Percentiles rank a stretch among this genome's conserved stretches.
phyloP scores from a whole-genome alignment of 768 basidiomycete species.

The Naganishia onofrii region DNA sequence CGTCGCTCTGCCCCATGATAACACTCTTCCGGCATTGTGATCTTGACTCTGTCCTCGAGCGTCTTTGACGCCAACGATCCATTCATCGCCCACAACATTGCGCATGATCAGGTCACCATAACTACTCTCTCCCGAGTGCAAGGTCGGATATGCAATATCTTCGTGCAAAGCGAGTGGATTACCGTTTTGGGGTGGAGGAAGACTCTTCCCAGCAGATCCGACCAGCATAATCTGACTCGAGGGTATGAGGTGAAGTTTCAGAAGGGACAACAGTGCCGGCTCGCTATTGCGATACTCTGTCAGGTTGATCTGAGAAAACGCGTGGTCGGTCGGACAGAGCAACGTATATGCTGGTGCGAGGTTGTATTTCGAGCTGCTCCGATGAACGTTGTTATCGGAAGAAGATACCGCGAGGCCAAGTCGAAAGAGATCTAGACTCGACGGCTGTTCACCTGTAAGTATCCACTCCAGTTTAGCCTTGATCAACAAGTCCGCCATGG shows the following conservation, averaged over 20 bases:
- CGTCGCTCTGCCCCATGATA: constrained; percentile 55
- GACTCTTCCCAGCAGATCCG: constrained; percentile 32
- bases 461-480: constrained; percentile 89
- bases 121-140: constrained; percentile 58
- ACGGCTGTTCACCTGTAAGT: constrained; percentile 64
- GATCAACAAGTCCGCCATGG: constrained; percentile 77
- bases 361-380: background rate
- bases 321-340: constrained; percentile 85
- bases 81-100: constrained; percentile 49
- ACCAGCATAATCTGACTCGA: constrained; percentile 61
- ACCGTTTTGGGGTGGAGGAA: constrained; percentile 31
- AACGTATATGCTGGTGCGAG: constrained; percentile 66
- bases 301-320: constrained; percentile 82
- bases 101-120: constrained; percentile 81
- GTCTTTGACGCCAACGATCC: constrained; percentile 55
- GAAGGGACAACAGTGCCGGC: constrained; percentile 46
- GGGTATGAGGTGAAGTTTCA: constrained; percentile 54
- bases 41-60: constrained; percentile 53
- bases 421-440: background rate
- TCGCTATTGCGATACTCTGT: constrained; percentile 55
- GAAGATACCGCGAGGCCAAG: background rate
- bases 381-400: background rate
- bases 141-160: constrained; percentile 69
- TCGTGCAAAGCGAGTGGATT: constrained; percentile 68
- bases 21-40: constrained; percentile 54